Evolutionary conservation across 2,329 filamentous ascomycete genomes (phyloP), one percentile per base, ranked within the genome.

Genomic region (Trichoderma semiorbis): DNA sequence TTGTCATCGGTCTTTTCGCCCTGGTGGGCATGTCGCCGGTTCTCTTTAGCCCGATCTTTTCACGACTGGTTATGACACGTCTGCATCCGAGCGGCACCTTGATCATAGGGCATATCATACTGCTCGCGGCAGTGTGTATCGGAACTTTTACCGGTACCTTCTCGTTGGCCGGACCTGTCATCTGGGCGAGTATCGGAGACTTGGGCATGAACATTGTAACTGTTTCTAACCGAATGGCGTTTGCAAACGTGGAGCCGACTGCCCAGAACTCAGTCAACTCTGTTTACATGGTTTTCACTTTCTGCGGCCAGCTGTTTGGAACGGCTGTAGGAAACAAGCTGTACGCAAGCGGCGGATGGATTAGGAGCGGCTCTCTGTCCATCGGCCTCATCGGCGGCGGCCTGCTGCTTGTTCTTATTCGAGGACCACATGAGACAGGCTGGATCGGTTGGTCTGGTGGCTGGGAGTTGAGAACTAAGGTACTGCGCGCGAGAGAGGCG

Each of bases 221-320:
- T 78, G 92, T 94, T 36, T 91, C 91, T 1, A 94, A 95, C 76
- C 84, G 93, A 0, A 85, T 86, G 0, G 86, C 88, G 5, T 92
- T 96, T 24, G 95, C 93, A 75, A 81, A 84, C 1, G 89, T 95
- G 26, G 91, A 92, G 68, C 90, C 92, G 0, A 90, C 89, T 72
- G 90, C 90, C 0, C 83, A 92, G 5, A 96, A 94, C 80, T 82
- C 93, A 4, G 87, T 95, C 28, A 96, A 96, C 78, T 94, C 93
- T 0, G 92, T 90, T 1, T 96, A 94, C 77, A 96, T 95, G 93
- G 86, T 94, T 0, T 85, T 87, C 8, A 89, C 88, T 0, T 95
- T 95, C 76, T 89, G 87, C 32, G 93, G 93, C 0, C 93, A 96
- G 82, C 75, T 96, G 61, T 90, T 90, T 2, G 93, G 93, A 0